Base-by-base conservation (phyloP, 1,139 yeast species). In the Suhomyces atakaporum region DNA sequence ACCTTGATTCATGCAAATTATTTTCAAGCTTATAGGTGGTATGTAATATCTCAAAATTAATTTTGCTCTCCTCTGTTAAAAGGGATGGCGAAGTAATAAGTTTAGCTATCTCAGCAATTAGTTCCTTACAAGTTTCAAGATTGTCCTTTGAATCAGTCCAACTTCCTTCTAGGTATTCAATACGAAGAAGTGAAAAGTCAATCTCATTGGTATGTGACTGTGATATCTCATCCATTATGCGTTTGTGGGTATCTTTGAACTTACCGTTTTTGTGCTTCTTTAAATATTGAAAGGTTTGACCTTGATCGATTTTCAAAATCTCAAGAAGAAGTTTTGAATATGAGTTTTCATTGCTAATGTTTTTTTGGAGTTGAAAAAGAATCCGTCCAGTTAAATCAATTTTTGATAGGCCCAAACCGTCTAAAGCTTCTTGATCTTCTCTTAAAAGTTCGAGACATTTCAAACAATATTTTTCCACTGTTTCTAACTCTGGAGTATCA, bases 161-260 rank as follows among this genome's bases (percentile, higher is more conserved):
- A 1, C 58, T 43, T 12, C 62, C 54, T 43, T 70, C 75, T 21
- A 68, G 45, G 31, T 62, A 60, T 30, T 70, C 75, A 16, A 68
- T 54, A 31, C 62, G 65, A 8, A 69, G 53, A 3, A 53, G 43
- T 7, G 60, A 45, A 37, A 64, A 60, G 24, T 53, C 63, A 4
- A 52, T 40, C 30, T 54, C 56, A 13, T 55, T 50, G 2, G 51
- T 33, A 33, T 43, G 40, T 3, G 51, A 41, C 33, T 40, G 42
- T 18, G 66, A 47, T 2, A 66, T 43, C 26, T 66, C 69, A 27
- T 55, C 51, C 51, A 69, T 50, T 9, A 71, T 63, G 7, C 50
- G 53, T 30, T 53, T 53, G 39, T 69, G 70, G 5, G 62, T 56
- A 2, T 46, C 48, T 27, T 53, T 58, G 35, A 58, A 62, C 22